A percentile compares a stretch with the other conserved stretches of the same genome.
These are phyloP conservation scores for Sordariomycetes sp. DNA, from an alignment of 2,329 filamentous ascomycete species.

Conservation along the genomic window DNA sequence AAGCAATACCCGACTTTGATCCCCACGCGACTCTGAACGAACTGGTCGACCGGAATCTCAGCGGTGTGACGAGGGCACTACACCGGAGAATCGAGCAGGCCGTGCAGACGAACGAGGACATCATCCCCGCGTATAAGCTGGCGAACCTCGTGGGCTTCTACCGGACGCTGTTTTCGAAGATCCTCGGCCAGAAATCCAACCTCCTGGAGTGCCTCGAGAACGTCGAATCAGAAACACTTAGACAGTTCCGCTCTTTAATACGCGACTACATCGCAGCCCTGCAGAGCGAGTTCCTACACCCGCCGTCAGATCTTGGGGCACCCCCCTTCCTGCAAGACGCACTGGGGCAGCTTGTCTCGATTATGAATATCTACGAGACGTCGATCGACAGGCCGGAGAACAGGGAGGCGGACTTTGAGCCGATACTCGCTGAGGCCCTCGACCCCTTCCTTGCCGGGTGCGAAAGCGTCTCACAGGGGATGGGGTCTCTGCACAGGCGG, in stretches of 20 bases:
- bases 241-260: conserved; percentile 73
- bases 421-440: conserved; percentile 66
- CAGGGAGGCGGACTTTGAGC: conserved; percentile 59
- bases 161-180: conserved; percentile 68
- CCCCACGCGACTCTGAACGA: conserved; percentile 72
- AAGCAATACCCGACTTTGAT: conserved; percentile 55
- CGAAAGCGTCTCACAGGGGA: conserved; percentile 52
- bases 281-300: conserved; percentile 59
- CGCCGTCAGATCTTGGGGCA: conserved; percentile 62
- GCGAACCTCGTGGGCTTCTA: conserved; percentile 88
- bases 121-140: conserved; percentile 79
- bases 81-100: conserved; percentile 85
- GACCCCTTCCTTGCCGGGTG: conserved; percentile 79
- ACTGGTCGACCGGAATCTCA: conserved; percentile 76
- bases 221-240: conserved; percentile 66
- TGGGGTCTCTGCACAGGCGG: conserved; percentile 48
- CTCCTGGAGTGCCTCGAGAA: conserved; percentile 58
- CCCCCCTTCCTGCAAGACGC: conserved; percentile 75
- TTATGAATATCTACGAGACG: conserved; percentile 81
- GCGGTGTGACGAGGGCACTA: conserved; percentile 72
- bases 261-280: conserved; percentile 68
- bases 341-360: conserved; percentile 62
- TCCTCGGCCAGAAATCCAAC: conserved; percentile 59
- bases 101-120: conserved; percentile 85
- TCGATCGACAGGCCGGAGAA: conserved; percentile 54